Conservation (phyloP, 2,329 filamentous ascomycete species). For the Hymenoscyphus scutula region DNA sequence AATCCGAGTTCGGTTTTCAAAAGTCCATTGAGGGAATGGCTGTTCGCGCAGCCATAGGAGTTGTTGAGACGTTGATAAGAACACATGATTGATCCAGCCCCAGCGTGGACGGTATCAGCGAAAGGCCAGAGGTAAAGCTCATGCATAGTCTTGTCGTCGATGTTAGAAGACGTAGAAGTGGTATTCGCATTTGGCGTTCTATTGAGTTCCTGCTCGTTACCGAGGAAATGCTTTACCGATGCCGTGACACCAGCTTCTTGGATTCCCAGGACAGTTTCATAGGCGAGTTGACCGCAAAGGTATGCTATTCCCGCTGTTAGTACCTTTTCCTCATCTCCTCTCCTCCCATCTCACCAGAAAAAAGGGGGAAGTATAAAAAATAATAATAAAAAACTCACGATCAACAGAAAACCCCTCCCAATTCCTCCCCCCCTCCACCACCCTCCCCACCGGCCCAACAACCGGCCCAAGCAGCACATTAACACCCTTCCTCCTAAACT, state of each 20-base stretch:
- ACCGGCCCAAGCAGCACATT: constrained; percentile 42
- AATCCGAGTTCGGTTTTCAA: constrained; percentile 84
- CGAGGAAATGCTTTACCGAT: constrained; percentile 53
- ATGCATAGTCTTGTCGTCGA: constrained; percentile 72
- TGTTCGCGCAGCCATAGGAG: constrained; percentile 69
- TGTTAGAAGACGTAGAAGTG: constrained; percentile 57
- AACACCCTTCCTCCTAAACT: constrained; percentile 69
- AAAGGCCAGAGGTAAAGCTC: constrained; percentile 87
- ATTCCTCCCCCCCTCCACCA: constrained; percentile 65
- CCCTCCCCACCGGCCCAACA: constrained; percentile 67
- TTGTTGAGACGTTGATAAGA: constrained; percentile 73
- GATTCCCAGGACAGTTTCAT: constrained; percentile 25
- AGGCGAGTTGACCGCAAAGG: constrained; percentile 53
- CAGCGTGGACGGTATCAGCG: constrained; percentile 72
- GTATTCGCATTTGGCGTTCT: constrained; percentile 47
- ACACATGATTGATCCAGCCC: constrained; percentile 79
- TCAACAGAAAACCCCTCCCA: constrained; percentile 54
- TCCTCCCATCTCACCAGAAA: constrained; percentile 36
- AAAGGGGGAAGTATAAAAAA: neutral
- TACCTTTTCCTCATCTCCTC: neutral
- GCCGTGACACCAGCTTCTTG: constrained; percentile 29
- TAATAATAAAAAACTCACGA: constrained; percentile 19
- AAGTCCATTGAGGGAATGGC: constrained; percentile 74
- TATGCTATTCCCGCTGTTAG: constrained; percentile 50
- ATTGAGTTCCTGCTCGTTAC: constrained; percentile 66